Conservation (phyloP, 2,329 filamentous ascomycete species). For the Colletotrichum siamense region DNA sequence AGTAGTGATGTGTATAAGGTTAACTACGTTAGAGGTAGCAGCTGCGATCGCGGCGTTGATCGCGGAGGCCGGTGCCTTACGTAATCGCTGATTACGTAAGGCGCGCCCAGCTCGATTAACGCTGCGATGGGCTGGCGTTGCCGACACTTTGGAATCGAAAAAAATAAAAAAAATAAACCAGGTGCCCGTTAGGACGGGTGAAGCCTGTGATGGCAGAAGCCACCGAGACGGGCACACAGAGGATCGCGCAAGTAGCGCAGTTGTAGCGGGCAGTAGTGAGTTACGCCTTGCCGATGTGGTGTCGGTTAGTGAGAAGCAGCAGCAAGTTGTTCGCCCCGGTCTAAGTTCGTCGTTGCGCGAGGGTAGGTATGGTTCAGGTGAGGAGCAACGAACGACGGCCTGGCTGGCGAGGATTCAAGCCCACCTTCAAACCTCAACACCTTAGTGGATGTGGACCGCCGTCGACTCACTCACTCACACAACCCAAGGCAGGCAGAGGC, state of each 20-base stretch:
- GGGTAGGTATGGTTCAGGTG: constrained; percentile 4
- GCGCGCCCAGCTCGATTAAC: too few relatives aligned
- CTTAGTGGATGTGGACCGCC: background rate
- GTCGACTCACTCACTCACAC: background rate
- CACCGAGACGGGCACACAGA: background rate
- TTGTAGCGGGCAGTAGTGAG: constrained; percentile 4
- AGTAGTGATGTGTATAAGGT: too few relatives aligned
- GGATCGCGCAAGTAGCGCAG: background rate
- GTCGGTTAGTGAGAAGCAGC: background rate
- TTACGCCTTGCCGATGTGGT: background rate
- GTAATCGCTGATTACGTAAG: too few relatives aligned
- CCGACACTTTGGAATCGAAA: too few relatives aligned
- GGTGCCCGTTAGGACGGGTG: background rate
- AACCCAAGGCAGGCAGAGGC: background rate
- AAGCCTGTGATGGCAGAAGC: constrained; percentile 5
- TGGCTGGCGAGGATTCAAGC: background rate
- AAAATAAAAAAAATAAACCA: background rate
- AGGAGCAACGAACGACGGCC: background rate
- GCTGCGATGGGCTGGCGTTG: too few relatives aligned
- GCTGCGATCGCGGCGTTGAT: too few relatives aligned
- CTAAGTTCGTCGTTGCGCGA: background rate
- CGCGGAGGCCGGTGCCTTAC: too few relatives aligned
- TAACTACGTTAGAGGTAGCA: too few relatives aligned
- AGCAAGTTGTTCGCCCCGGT: background rate
- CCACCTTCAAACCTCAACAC: background rate